Percentiles rank a stretch among this genome's conserved stretches.
Conservation (phyloP, 2,329 filamentous ascomycete species). For the Pyrenochaeta sp. region DNA sequence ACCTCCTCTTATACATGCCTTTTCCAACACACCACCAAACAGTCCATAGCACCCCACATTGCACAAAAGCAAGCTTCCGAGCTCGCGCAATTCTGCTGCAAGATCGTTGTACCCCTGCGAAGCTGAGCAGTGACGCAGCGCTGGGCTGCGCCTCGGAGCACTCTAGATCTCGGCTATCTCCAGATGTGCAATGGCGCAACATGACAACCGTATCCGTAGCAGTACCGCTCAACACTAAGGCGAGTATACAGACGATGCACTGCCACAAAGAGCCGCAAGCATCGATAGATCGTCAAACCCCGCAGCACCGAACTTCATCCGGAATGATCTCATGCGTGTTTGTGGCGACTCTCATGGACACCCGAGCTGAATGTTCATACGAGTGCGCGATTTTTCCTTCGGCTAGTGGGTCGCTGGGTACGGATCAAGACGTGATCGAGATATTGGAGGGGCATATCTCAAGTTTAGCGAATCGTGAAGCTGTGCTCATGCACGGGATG, state of each 20-base stretch:
- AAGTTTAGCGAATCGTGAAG: background rate
- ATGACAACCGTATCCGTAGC: background rate
- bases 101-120: background rate
- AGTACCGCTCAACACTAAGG: background rate
- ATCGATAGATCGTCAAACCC: background rate
- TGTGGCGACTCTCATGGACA: background rate
- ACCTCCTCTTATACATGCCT: background rate
- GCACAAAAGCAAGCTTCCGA: background rate
- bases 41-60: background rate
- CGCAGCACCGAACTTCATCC: background rate
- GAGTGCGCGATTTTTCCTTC: background rate
- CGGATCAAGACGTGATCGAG: background rate
- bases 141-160: background rate
- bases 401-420: background rate
- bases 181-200: slow-evolving; percentile 1
- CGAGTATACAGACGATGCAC: background rate
- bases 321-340: background rate
- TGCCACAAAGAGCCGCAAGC: background rate
- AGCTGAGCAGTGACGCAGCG: slow-evolving; percentile 1
- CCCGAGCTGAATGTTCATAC: background rate
- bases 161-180: background rate
- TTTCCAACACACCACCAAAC: background rate
- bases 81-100: slow-evolving; percentile 1
- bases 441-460: background rate
- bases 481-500: background rate